phyloP scores from a whole-genome alignment of 208 protist species.

The Wallacemonas sp. region DNA sequence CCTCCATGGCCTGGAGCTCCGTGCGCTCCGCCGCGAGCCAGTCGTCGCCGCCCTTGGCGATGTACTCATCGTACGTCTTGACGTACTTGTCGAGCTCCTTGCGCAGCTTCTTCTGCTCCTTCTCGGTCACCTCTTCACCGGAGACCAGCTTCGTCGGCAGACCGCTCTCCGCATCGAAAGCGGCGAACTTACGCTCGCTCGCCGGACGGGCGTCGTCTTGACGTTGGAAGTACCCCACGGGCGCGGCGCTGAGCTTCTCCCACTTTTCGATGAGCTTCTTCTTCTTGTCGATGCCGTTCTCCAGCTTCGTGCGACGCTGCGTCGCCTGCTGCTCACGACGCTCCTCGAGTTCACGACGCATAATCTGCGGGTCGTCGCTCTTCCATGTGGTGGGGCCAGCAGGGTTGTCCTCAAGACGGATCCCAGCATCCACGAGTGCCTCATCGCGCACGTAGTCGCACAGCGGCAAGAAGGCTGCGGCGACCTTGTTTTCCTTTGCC shows the following conservation, averaged over 20 bases:
- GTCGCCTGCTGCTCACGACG: constrained; percentile 33
- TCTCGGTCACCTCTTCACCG: constrained; percentile 52
- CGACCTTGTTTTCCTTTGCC: constrained; percentile 43
- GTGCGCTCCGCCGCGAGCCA: constrained; percentile 54
- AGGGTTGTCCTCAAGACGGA: constrained; percentile 83
- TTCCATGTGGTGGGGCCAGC: constrained; percentile 71
- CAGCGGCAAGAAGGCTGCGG: constrained; percentile 49
- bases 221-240: constrained; percentile 37
- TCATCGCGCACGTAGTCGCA: constrained; percentile 83
- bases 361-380: constrained; percentile 56
- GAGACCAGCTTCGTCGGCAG: constrained; percentile 34
- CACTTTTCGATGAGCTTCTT: constrained; percentile 73
- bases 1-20: constrained; percentile 41
- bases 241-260: constrained; percentile 35
- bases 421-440: constrained; percentile 68
- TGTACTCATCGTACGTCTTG: constrained; percentile 64
- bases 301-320: constrained; percentile 43
- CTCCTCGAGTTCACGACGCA: constrained; percentile 55
- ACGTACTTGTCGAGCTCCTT: constrained; percentile 77
- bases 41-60: constrained; percentile 43
- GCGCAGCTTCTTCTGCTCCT: constrained; percentile 63
- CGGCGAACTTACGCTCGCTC: constrained; percentile 32
- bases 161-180: constrained; percentile 53
- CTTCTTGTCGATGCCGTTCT: constrained; percentile 62
- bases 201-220: constrained; percentile 24